Base-by-base conservation (phyloP, 345 rosid species). In the Hibiscus tridactylites region DNA sequence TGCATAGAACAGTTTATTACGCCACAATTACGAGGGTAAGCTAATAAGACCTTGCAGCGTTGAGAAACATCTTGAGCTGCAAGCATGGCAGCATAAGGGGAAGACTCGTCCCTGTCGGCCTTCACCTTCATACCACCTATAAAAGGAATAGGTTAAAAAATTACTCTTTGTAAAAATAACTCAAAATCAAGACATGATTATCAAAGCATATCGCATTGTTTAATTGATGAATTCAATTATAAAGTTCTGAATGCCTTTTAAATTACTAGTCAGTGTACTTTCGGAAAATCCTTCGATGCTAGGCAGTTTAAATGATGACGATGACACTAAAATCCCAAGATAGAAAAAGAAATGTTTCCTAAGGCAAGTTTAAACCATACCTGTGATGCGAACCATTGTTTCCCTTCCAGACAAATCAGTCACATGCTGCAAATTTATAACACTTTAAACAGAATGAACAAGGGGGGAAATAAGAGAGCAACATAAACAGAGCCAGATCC, bases 71-170 rank as follows among this genome's bases (percentile, higher is more conserved):
- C 97, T 71, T 91, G 97, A 2, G 97, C 90, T 26, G 97, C 97
- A 88, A 91, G 97, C 93, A 91, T 88, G 60, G 97, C 97, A 13
- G 97, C 97, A 60, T 91, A 91, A 4, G 97, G 97, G n/a, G 97
- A 91, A 26, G 97, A 91, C 75, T 91, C 97, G 74, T 91, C 97
- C 80, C 97, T 84, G 61, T 91, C 97, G 33, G 97, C 97, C 79
- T 92, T 92, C 76, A 92, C 97, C 84, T 92, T 92, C 97, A 92
- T 90, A 29, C 97, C 96, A 56, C 97, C 96, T 92, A 76, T 5
- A 5, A 4, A 13, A 13, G 53, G 53, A 47, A 47, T 49, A 49
- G 6, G 53, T 11, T 49, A 13, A 49, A 49, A 49, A 49, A 13
- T 3, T 49, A 49, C 17, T 7, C 44, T 39, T 6, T 1, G 2